Conservation (phyloP, 2,329 filamentous ascomycete species). For the Periconia sp. region DNA sequence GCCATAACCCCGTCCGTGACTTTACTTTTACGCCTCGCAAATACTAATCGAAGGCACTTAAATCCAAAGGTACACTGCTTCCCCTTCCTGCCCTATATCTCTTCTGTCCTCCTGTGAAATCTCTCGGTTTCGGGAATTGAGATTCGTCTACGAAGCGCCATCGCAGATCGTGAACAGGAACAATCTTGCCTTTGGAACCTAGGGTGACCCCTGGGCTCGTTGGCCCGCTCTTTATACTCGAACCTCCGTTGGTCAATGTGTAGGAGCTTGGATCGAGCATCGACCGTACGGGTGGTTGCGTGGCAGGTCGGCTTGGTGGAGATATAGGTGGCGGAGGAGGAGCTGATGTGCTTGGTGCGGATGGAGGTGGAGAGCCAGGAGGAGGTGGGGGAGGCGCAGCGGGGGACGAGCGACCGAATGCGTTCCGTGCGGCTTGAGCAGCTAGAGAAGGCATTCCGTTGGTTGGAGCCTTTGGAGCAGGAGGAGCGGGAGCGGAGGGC, state of each 20-base stretch:
- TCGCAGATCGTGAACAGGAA: constrained; percentile 75
- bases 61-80: constrained; percentile 90
- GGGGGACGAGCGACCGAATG: constrained; percentile 56
- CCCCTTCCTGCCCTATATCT: constrained; percentile 89
- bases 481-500: constrained; percentile 36
- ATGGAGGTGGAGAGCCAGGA: constrained; percentile 54
- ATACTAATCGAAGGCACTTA: constrained; percentile 63
- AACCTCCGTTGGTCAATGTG: constrained; percentile 59
- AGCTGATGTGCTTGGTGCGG: constrained; percentile 47
- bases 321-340: constrained; percentile 43
- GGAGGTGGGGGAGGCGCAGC: constrained; percentile 49
- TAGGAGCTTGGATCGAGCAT: constrained; percentile 79
- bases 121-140: constrained; percentile 82
- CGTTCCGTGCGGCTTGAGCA: constrained; percentile 64
- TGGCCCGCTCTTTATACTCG: constrained; percentile 25
- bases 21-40: neutral
- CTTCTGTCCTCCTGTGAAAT: constrained; percentile 75
- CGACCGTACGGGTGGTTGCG: constrained; percentile 59
- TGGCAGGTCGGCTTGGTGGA: constrained; percentile 36
- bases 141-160: constrained; percentile 89
- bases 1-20: neutral
- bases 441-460: constrained; percentile 59
- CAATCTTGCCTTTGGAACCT: constrained; percentile 35
- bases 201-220: constrained; percentile 24
- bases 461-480: constrained; percentile 54